Conservation (phyloP, 139 green algal species). For the Chlorella sp. region DNA sequence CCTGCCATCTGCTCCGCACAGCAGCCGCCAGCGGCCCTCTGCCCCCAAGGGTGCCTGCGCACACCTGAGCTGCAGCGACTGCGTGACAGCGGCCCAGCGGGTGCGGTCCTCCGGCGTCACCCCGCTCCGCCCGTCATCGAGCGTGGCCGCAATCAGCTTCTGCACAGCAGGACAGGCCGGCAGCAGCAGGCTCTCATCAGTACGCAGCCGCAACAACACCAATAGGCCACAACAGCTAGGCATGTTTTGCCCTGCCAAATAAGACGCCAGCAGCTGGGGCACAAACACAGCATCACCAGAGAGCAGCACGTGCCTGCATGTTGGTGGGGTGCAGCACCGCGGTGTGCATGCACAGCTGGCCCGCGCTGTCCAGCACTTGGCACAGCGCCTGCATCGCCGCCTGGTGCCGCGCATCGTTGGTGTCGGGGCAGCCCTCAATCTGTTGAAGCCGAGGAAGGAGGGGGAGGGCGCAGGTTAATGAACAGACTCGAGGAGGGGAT, state of each 20-base stretch:
- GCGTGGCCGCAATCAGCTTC: slow-evolving; percentile 47
- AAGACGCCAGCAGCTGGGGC: too few relatives aligned
- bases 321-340: slow-evolving; percentile 56
- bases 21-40: background rate
- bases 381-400: slow-evolving; percentile 34
- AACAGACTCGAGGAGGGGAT: too few relatives aligned
- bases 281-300: too few relatives aligned
- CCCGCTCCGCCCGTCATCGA: slow-evolving; percentile 52
- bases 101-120: slow-evolving; percentile 38
- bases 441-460: background rate
- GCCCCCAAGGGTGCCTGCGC: background rate
- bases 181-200: too few relatives aligned
- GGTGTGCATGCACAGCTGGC: slow-evolving; percentile 56
- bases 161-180: background rate
- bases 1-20: too few relatives aligned
- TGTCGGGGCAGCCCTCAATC: slow-evolving; percentile 42
- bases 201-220: too few relatives aligned
- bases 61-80: slow-evolving; percentile 35
- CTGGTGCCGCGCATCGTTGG: slow-evolving; percentile 13
- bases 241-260: too few relatives aligned
- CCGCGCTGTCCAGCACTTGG: slow-evolving; percentile 44
- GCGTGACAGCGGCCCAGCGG: slow-evolving; percentile 38
- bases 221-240: too few relatives aligned
- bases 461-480: background rate
- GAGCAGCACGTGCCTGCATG: slow-evolving; percentile 29